Percentiles rank a stretch among this genome's conserved stretches.
These are phyloP conservation scores for Stephania cephalantha DNA, from an alignment of 164 flowering plant genomes.

Conservation along the genomic window DNA sequence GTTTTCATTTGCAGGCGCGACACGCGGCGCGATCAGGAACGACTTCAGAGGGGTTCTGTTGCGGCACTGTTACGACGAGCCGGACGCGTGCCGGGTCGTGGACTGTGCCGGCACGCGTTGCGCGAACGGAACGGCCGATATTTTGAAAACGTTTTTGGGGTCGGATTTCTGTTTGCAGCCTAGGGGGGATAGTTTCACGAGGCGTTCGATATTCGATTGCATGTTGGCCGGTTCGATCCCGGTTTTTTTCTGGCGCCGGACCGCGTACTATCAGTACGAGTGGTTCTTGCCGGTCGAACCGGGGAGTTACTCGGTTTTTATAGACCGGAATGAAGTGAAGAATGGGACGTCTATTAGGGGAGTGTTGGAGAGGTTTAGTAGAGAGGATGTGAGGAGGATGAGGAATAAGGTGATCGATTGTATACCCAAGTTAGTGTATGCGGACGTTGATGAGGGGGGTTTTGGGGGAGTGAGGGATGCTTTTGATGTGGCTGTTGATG, in stretches of 20 bases:
- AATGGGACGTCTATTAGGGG: constrained; percentile 52
- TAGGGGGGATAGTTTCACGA: constrained; percentile 85
- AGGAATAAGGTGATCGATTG: constrained; percentile 64
- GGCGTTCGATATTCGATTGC: constrained; percentile 92
- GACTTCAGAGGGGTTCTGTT: constrained; percentile 64
- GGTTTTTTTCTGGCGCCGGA: constrained; percentile 85
- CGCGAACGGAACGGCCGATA: constrained; percentile 53
- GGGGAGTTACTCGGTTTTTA: constrained; percentile 75
- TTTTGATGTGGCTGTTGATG: constrained; percentile 79
- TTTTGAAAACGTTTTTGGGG: constrained; percentile 60
- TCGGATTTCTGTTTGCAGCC: constrained; percentile 92
- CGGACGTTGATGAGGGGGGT: constrained; percentile 38
- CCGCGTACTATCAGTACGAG: constrained; percentile 75
- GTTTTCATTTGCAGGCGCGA: constrained; percentile 83
- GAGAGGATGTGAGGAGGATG: constrained; percentile 53
- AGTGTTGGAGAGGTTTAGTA: constrained; percentile 50
- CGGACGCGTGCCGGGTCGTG: constrained; percentile 52
- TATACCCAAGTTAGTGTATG: constrained; percentile 70
- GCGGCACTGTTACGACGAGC: constrained; percentile 41
- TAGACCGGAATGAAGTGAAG: constrained; percentile 59
- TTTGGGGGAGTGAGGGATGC: constrained; percentile 59
- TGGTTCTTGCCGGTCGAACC: constrained; percentile 80
- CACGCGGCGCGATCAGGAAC: constrained; percentile 41
- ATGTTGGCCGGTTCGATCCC: constrained; percentile 98
- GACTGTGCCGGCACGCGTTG: constrained; percentile 60